Evolutionary conservation across 208 protist genomes (phyloP).

Genomic region (Wallacemonas rigidus): DNA sequence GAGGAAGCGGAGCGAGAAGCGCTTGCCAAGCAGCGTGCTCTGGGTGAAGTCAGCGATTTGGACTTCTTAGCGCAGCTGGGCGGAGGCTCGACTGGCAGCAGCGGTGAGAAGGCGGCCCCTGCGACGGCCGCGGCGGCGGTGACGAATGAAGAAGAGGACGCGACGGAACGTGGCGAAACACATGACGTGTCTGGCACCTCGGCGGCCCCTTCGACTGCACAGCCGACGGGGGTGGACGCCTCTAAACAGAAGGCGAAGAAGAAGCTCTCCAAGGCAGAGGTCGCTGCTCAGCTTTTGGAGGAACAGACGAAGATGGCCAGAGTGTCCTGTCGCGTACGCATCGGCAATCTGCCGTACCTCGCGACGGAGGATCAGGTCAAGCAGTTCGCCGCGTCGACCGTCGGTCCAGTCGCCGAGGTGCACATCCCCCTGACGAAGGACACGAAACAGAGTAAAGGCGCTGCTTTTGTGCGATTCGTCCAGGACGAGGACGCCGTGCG

Average conservation of each 20-base stretch:
- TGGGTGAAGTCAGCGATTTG: slow-evolving; percentile 77
- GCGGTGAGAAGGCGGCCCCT: neutral
- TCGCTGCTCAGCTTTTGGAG: neutral
- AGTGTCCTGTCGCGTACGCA: slow-evolving; percentile 90
- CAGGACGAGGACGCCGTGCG: slow-evolving; percentile 82
- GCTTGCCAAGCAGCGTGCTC: slow-evolving; percentile 58
- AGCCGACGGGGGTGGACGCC: too few species aligned
- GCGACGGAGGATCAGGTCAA: slow-evolving; percentile 94
- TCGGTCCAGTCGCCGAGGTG: slow-evolving; percentile 91
- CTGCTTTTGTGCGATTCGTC: slow-evolving; percentile 92
- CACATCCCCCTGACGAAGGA: slow-evolving; percentile 95
- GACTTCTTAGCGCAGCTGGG: slow-evolving; percentile 68
- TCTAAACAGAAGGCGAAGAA: neutral
- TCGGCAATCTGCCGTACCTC: slow-evolving; percentile 96
- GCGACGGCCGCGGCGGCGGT: neutral
- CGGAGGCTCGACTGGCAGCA: slow-evolving; percentile 3
- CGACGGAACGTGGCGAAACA: neutral
- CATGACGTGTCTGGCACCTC: neutral
- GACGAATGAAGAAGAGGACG: slow-evolving; percentile 2
- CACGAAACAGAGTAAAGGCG: slow-evolving; percentile 92
- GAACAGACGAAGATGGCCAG: slow-evolving; percentile 50
- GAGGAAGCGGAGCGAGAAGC: slow-evolving; percentile 26
- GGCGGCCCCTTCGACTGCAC: neutral
- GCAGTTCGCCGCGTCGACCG: slow-evolving; percentile 66
- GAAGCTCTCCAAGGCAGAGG: neutral